Base-by-base conservation (phyloP, 768 basidiomycete genomes). In the Mycena rosella region DNA sequence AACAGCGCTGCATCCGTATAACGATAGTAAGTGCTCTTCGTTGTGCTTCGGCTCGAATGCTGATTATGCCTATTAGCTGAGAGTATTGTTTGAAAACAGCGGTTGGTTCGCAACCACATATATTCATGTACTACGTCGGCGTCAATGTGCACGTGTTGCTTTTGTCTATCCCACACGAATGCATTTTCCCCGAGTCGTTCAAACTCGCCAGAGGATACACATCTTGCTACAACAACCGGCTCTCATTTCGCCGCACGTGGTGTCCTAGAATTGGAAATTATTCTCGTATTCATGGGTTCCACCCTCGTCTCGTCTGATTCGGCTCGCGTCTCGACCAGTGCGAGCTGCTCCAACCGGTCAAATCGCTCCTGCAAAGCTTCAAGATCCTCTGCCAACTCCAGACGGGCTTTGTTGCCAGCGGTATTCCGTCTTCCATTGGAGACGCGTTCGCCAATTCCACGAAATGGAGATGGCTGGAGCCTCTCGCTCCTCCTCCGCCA, bases 1-100 rank as follows among this genome's bases (percentile, higher is more conserved):
- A 54, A 18, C 54, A 73, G 73, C 73, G 40, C 51, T 69, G 22
- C 70, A 73, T 65, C 73, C 73, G 9, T 73, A 58, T 34, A 73
- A 73, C 32, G 68, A 73, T 26, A 73, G 67, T 59, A 47, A 67
- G 70, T 71, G 30, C 14, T 40, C 40, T 4, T 29, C 5, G 10
- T 14, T 24, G 18, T n/a, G 10, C 52, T 11, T 47, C 15, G 6
- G 15, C 18, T 17, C 42, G 8, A 3, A 32, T 20, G 20, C 51
- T 59, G 38, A 65, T 29, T 2, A 30, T 58, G 17, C 11, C n/a
- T 52, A 22, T 3, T 20, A 65, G 64, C 64, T 26, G 64, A 65
- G 48, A 59, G n/a, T n/a, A n/a, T n/a, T n/a, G n/a, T n/a, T n/a
- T n/a, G n/a, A n/a, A n/a, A n/a, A n/a, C n/a, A n/a, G n/a, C n/a